Conservation (phyloP, 1,284 basidiomycete genomes). For the Sporisorium graminicola region DNA sequence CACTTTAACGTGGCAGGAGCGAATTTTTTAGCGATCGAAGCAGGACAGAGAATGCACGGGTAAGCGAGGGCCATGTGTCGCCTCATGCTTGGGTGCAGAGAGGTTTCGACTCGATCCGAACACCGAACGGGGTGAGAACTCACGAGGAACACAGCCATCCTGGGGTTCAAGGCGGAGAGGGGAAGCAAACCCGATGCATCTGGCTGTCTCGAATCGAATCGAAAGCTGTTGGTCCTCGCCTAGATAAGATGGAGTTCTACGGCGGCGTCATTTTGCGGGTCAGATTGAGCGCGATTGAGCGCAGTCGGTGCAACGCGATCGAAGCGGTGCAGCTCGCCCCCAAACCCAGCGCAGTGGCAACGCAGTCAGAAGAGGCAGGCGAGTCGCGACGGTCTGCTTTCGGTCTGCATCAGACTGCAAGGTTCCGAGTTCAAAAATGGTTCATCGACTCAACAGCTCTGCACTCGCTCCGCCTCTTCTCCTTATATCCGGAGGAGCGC, state of each 20-base stretch:
- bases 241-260: constrained; percentile 1
- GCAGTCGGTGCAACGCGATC: background rate
- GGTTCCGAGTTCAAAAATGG: background rate
- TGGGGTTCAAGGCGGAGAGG: background rate
- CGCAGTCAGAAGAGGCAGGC: background rate
- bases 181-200: no score
- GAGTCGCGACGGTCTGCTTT: background rate
- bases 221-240: background rate
- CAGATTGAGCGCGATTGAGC: background rate
- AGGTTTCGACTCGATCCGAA: background rate
- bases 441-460: no score
- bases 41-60: background rate
- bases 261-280: background rate
- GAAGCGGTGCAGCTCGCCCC: background rate
- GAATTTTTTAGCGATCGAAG: constrained; percentile 1
- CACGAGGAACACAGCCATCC: background rate
- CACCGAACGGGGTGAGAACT: no score
- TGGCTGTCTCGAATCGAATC: background rate
- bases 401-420: background rate
- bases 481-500: no score
- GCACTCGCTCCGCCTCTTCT: no score
- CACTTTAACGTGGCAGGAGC: background rate
- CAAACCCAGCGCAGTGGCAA: background rate
- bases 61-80: background rate
- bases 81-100: background rate